phyloP scores from a whole-genome alignment of 768 basidiomycete genomes.

The Lactarius quietus region DNA sequence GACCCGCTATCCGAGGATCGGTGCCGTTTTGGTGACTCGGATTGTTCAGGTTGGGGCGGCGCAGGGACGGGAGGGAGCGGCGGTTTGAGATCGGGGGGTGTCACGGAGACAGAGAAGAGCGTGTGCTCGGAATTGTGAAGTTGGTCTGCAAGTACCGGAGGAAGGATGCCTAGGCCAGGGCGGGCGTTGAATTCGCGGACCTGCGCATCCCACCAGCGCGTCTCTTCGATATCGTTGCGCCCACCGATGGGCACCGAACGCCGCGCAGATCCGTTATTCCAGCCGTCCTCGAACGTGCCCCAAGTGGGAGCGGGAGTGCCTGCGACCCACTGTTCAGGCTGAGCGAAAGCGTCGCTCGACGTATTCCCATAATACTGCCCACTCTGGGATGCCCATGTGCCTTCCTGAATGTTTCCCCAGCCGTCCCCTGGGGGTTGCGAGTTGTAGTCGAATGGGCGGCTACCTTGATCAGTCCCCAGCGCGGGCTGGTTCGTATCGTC shows the following conservation, averaged over 20 bases:
- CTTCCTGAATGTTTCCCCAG: conserved; percentile 7
- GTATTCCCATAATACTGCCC: conserved; percentile 10
- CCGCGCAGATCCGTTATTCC: conserved; percentile 25
- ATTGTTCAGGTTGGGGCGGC: conserved; percentile 26
- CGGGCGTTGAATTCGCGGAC: conserved; percentile 44
- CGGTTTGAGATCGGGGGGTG: conserved; percentile 34
- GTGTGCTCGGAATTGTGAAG: conserved; percentile 73
- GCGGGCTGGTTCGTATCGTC: conserved; percentile 25
- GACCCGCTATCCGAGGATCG: conserved; percentile 8
- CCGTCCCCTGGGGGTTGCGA: conserved; percentile 13
- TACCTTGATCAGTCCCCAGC: conserved; percentile 3
- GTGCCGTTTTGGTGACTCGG: conserved; percentile 12
- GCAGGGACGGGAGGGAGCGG: conserved; percentile 27
- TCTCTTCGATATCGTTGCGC: conserved; percentile 56
- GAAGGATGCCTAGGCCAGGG: conserved; percentile 68
- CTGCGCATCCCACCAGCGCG: conserved; percentile 63
- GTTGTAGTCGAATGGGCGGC: conserved; percentile 22
- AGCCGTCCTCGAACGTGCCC: conserved; percentile 13
- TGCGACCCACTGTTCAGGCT: conserved; percentile 22
- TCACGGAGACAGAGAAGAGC: conserved; percentile 56
- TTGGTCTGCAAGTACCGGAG: conserved; percentile 61
- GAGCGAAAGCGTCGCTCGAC: too few relatives aligned
- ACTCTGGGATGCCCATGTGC: conserved; percentile 15
- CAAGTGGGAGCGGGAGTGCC: conserved; percentile 13
- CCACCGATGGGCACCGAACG: conserved; percentile 53